Base-by-base conservation (phyloP, 1,139 yeast species). In the Nakaseomyces uthaithaninus region DNA sequence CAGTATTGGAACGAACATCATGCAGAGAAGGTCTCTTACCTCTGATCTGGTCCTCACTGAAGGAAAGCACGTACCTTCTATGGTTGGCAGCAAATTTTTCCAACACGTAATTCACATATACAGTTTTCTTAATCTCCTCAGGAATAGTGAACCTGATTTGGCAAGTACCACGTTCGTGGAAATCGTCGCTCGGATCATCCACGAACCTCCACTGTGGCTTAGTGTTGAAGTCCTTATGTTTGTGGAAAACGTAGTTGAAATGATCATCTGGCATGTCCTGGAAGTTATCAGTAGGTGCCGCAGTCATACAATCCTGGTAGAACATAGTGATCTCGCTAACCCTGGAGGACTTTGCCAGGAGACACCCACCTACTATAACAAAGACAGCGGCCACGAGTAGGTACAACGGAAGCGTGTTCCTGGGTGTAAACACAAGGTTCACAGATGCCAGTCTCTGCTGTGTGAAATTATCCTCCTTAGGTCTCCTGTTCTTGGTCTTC, bases 21-120 rank as follows among this genome's bases (percentile, higher is more conserved):
- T 48, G 41, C 26, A 53, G 50, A 0, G 57, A 44, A 2, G 62
- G 61, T 11, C 45, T 48, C 38, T 62, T 45, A 26, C 98, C 98
- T 47, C 78, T 77, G 38, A 91, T 65, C 65, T 91, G 98, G 52
- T 82, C 86, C 62, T 91, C 97, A 62, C 87, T 80, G 60, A 78
- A 87, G 3, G 95, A 84, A 59, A 84, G 80, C 33, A 84, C 98
- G 62, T 74, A 91, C 55, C 97, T 77, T 60, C 98, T 80, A 64
- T 91, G 98, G 65, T 91, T 91, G 42, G 94, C 94, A 62, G 82
- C 77, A 62, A 91, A 91, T 51, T 82, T 79, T 46, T 87, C 79
- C 51, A 91, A 65, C 52, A 85, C 72, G 69, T 91, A 91, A 61
- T 80, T 86, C 49, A 86, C 64, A 55, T 74, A 86, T 30, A 89